Percentiles rank a stretch among this genome's conserved stretches.
phyloP scores from a whole-genome alignment of 345 rosid species.

The Boechera divaricarpa region DNA sequence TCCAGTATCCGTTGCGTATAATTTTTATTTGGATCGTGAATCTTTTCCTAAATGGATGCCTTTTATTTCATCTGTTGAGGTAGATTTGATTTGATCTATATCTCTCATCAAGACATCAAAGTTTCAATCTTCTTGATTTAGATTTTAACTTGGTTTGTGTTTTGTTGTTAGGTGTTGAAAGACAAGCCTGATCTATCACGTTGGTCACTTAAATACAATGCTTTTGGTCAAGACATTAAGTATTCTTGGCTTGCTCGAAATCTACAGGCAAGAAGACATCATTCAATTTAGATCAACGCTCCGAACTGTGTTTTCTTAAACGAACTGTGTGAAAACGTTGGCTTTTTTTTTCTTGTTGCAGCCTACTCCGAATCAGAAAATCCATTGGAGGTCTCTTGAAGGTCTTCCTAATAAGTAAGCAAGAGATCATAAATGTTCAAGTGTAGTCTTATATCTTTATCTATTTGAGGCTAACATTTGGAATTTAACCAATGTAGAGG shows the following conservation, averaged over 20 bases:
- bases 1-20: constrained; percentile 44
- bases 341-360: constrained; percentile 41
- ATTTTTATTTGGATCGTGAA: constrained; percentile 49
- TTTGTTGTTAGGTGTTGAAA: constrained; percentile 59
- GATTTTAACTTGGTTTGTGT: neutral
- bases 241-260: constrained; percentile 96
- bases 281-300: neutral
- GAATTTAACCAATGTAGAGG: constrained; percentile 58
- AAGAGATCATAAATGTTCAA: neutral
- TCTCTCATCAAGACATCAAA: neutral
- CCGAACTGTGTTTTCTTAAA: neutral
- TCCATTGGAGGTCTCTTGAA: constrained; percentile 94
- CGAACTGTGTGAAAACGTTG: too few relatives aligned
- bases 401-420: constrained; percentile 86
- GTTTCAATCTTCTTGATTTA: neutral
- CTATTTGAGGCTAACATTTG: constrained; percentile 4
- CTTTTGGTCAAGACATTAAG: constrained; percentile 79
- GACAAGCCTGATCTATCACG: constrained; percentile 86
- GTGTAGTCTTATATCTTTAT: neutral
- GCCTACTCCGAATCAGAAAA: constrained; percentile 90
- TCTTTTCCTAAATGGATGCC: constrained; percentile 52
- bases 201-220: constrained; percentile 86
- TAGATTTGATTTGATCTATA: constrained; percentile 11
- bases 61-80: constrained; percentile 46
- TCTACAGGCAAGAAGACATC: constrained; percentile 63